Base-by-base conservation (phyloP, 176 grass and related monocot genomes). In the Avena eriantha region DNA sequence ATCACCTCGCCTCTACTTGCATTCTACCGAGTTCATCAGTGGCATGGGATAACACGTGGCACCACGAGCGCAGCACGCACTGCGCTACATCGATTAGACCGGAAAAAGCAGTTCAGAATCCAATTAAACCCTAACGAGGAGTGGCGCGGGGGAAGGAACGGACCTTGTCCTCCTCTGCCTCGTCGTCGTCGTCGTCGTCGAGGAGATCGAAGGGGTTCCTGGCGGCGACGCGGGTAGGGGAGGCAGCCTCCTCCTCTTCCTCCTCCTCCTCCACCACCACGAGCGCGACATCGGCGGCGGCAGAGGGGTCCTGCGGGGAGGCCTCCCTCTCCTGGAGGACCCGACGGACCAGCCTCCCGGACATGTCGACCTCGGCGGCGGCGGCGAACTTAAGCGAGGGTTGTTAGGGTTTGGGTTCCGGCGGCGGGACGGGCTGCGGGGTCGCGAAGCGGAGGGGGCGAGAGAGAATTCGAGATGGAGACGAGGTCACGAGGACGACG, bases 131-230 rank as follows among this genome's bases (percentile, higher is more conserved):
- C 70, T 31, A 75, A 41, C 39, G 39, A 17, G 6, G 47, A 58
- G 18, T 65, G 9, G 9, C 74, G 19, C 21, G n/a, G 41, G 33
- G 10, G 16, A 65, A 65, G n/a, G 68, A 45, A 78, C 35, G 47
- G 34, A 95, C 93, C 90, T 95, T 69, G 17, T 88, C 75, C 9
- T 79, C 84, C 12, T 83, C 89, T 24, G 55, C 68, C 7, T 56
- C 86, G 24, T 71, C 80, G 22, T 26, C 88, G 33, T 29, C 29
- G 29, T 29, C 90, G 19, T 85, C 92, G 60, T 89, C 92, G 50
- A 98, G 93, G 79, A 98, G 93, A 88, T 98, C 92, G 80, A 98
- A 98, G 65, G 86, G 90, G 58, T 98, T 98, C 86, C 77, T 80
- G 64, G 86, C 83, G 17, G 88, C 80, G 54, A 84, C 71, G 51